Evolutionary conservation across 148 eudicot genomes (phyloP).

Genomic region (Diospyros lotus): DNA sequence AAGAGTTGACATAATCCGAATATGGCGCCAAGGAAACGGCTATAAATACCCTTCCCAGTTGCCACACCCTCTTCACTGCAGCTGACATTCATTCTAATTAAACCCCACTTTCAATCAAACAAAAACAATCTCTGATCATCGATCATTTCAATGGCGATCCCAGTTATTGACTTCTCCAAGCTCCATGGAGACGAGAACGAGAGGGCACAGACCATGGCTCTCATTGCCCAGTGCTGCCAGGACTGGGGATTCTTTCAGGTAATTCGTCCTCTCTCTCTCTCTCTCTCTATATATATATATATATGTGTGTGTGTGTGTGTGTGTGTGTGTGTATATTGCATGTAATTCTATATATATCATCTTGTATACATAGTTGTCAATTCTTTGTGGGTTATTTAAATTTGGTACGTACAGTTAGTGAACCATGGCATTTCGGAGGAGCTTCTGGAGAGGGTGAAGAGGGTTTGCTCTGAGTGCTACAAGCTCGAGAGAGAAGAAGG

Average conservation of each 20-base stretch:
- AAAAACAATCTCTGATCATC: background rate
- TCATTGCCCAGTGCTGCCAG: constrained; percentile 68
- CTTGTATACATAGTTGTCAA: background rate
- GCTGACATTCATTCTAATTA: background rate
- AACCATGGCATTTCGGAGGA: constrained; percentile 86
- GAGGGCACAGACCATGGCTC: constrained; percentile 65
- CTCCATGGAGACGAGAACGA: constrained; percentile 73
- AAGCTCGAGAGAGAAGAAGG: constrained; percentile 64
- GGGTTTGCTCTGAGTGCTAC: constrained; percentile 53
- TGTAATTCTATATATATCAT: background rate
- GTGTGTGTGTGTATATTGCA: no score
- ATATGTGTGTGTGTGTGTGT: no score
- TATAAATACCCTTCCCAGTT: constrained; percentile 11
- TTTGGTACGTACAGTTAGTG: constrained; percentile 47
- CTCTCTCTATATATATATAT: no score
- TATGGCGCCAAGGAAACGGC: constrained; percentile 13
- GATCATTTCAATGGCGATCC: constrained; percentile 61
- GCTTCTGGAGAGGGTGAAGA: constrained; percentile 81
- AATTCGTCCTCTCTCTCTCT: background rate
- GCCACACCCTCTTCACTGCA: constrained; percentile 10
- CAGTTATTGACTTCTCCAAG: constrained; percentile 91
- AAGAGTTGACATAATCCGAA: constrained; percentile 11
- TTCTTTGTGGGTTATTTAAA: background rate
- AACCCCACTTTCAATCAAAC: background rate
- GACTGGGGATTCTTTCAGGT: constrained; percentile 99